These are phyloP conservation scores for Polychytrium aggregatum DNA, from an alignment of 192 early-diverging fungal species.

Conservation along the genomic window DNA sequence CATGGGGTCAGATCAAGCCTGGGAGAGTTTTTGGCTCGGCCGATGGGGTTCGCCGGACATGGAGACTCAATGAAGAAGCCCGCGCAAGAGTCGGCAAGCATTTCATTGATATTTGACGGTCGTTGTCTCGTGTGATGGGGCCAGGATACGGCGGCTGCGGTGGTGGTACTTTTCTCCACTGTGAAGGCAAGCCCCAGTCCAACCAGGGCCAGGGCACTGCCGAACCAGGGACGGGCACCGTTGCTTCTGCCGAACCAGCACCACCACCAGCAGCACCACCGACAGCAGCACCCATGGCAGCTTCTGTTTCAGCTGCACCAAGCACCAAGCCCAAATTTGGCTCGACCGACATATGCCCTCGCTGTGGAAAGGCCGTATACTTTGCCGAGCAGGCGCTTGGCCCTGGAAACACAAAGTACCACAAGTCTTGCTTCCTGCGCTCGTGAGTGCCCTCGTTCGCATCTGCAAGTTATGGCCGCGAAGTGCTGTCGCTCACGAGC, in stretches of 20 bases:
- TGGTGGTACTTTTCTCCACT: constrained; percentile 15
- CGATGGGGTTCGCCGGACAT: no score
- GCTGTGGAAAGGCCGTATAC: constrained; percentile 34
- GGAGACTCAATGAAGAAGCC: no score
- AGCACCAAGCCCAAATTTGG: constrained; percentile 13
- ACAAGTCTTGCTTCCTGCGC: constrained; percentile 36
- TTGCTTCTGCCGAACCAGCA: no score
- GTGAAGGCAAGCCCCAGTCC: no score
- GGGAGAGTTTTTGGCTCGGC: no score
- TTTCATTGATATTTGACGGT: no score
- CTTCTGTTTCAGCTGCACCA: not conserved
- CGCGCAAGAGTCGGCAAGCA: no score
- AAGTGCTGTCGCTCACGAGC: no score
- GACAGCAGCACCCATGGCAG: constrained; percentile 1
- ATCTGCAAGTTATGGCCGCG: no score
- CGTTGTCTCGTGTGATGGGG: no score
- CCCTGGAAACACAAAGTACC: constrained; percentile 30
- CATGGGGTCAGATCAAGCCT: no score
- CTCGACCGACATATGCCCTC: constrained; percentile 23
- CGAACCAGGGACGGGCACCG: not conserved
- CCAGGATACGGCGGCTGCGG: constrained; percentile 27
- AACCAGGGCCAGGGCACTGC: constrained; percentile 15
- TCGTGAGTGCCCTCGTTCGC: no score
- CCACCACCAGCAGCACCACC: not conserved
- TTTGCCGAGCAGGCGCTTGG: constrained; percentile 35